These are phyloP conservation scores for Aspergillus neotritici DNA, from an alignment of 2,329 filamentous ascomycete genomes.

Conservation along the genomic window DNA sequence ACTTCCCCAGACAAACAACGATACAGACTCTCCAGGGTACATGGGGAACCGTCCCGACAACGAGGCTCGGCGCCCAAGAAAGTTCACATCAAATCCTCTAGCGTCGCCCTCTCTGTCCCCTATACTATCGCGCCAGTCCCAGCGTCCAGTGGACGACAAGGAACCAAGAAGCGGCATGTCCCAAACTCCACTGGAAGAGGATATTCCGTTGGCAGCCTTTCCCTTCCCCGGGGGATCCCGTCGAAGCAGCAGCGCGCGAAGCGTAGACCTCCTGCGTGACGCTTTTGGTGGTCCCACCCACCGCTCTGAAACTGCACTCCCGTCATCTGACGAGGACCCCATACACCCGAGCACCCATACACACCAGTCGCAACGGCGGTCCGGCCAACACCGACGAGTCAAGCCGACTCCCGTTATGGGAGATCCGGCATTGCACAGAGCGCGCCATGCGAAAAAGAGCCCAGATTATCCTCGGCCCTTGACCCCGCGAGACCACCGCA, in stretches of 20 bases:
- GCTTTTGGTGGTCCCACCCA: constrained; percentile 5
- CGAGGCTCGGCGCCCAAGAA: constrained; percentile 10
- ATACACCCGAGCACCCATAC: constrained; percentile 14
- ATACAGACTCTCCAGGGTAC: neutral
- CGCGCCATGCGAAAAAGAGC: constrained; percentile 7
- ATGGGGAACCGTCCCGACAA: constrained; percentile 6
- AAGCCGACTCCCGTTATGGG: constrained; percentile 7
- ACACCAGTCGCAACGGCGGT: constrained; percentile 6
- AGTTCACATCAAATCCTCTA: constrained; percentile 19
- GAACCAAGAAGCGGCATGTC: too few relatives aligned
- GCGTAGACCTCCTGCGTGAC: constrained; percentile 17
- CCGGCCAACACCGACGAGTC: constrained; percentile 10
- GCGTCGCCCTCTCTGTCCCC: constrained; percentile 24
- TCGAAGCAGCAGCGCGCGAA: constrained; percentile 21
- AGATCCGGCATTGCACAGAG: constrained; percentile 4
- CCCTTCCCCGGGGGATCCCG: constrained; percentile 6
- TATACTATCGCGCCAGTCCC: constrained; percentile 18
- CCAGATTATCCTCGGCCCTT: constrained; percentile 11
- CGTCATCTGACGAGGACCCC: constrained; percentile 40
- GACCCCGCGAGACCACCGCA: constrained; percentile 21
- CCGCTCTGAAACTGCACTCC: constrained; percentile 30
- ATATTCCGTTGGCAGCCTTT: too few relatives aligned
- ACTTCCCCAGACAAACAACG: neutral
- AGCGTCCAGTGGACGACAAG: constrained; percentile 9
- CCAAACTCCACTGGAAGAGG: too few relatives aligned